Conservation (phyloP, 768 basidiomycete genomes). For the Mycena amicta region DNA sequence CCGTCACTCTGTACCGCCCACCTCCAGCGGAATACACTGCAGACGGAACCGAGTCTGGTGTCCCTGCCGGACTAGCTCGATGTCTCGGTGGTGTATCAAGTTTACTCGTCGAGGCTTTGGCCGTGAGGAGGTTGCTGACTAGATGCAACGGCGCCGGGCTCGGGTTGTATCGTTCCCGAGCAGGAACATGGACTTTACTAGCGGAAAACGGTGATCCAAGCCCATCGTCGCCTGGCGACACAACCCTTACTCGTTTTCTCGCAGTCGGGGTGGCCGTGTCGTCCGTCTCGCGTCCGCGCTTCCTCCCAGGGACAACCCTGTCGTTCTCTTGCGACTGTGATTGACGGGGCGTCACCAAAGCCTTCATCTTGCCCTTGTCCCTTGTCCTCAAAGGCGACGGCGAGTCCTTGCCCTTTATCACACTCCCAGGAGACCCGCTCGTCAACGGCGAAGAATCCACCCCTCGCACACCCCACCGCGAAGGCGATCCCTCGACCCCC, state of each 20-base stretch:
- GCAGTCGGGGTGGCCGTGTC: neutral
- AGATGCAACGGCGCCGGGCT: neutral
- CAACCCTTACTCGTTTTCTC: neutral
- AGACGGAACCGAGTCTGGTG: neutral
- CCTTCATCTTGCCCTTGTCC: neutral
- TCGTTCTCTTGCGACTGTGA: neutral
- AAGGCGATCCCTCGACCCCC: slow-evolving; percentile 27
- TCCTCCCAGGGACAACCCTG: neutral
- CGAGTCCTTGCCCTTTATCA: too few species aligned
- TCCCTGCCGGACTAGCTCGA: neutral
- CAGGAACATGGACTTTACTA: neutral
- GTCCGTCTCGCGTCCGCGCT: neutral
- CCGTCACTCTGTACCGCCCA: neutral
- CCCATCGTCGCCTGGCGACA: neutral
- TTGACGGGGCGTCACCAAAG: neutral
- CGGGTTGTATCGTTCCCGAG: neutral
- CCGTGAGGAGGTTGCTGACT: neutral
- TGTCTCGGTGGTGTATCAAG: neutral
- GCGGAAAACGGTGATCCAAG: neutral
- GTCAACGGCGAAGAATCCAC: slow-evolving; percentile 32
- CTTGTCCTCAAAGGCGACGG: neutral
- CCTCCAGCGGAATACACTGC: neutral
- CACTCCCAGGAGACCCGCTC: slow-evolving; percentile 3
- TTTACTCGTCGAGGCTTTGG: neutral
- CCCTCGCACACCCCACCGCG: too few species aligned